Evolutionary conservation across 2,329 filamentous ascomycete genomes (phyloP), one percentile per base, ranked within the genome.

Genomic region (Aspergillus quadricinctus): DNA sequence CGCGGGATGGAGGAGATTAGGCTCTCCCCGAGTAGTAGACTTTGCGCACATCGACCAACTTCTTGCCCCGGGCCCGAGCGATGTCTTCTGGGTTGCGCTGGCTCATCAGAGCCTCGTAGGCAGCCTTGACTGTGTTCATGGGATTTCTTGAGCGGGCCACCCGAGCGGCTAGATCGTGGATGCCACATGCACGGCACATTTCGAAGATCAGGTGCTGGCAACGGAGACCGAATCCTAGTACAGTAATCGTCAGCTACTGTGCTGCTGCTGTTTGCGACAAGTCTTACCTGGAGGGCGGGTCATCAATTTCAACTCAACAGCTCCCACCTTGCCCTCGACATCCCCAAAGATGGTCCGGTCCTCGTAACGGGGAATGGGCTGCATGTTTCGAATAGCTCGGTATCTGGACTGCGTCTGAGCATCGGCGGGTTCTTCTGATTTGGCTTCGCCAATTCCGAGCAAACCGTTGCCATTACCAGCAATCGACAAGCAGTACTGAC

Each of bases 91-190:
- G 94, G 69, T 96, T 81, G 59, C 85, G 85, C 79, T 99, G 94
- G 78, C 81, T 88, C 73, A 85, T 83, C 60, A 99, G 80, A 4
- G 92, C 93, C 73, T 93, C 75, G 75, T 89, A 90, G 43, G 91
- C 84, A 14, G 94, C 94, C 79, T 97, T 97, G 77, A 96, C 89
- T 19, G 92, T 90, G 80, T 99, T 99, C 92, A 97, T 96, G 65
- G 92, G 91, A 81, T 96, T 97, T 68, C 92, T 85, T 60, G 90
- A 90, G 48, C 93, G 88, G 40, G 88, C 87, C 60, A 96, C 92
- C 64, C 84, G 83, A 50, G 90, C 92, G 17, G 92, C 84, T 35
- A 99, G 83, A 73, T 99, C 94, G 61, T 88, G 82, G 68, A 99
- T 91, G 62, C 94, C 94, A 43, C 86, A 89, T 50, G 87, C 87